These are phyloP conservation scores for Penicillium hesseltinei DNA, from an alignment of 2,329 filamentous ascomycete genomes.

Conservation along the genomic window DNA sequence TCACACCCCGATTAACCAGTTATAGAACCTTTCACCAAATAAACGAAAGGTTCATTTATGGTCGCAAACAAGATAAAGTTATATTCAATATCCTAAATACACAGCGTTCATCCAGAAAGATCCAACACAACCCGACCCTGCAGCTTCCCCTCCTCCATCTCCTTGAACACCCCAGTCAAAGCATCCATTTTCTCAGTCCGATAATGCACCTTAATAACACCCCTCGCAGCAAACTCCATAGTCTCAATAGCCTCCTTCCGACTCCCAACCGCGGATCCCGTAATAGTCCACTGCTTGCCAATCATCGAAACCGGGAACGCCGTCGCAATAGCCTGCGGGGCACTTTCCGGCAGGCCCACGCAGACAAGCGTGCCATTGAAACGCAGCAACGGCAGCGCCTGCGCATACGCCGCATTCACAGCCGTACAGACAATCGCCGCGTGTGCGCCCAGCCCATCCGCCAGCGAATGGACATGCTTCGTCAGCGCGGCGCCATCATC, in stretches of 20 bases:
- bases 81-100: not conserved
- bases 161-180: slow-evolving; percentile 45
- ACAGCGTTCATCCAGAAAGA: slow-evolving; percentile 24
- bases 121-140: slow-evolving; percentile 50
- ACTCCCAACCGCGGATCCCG: slow-evolving; percentile 52
- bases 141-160: slow-evolving; percentile 45
- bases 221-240: slow-evolving; percentile 47
- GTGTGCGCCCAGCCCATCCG: slow-evolving; percentile 49
- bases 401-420: slow-evolving; percentile 50
- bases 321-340: slow-evolving; percentile 44
- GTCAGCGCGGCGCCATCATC: slow-evolving; percentile 50
- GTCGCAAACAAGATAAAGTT: not conserved
- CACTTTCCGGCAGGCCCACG: slow-evolving; percentile 51
- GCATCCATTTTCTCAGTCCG: slow-evolving; percentile 48
- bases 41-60: rapidly evolving
- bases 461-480: slow-evolving; percentile 56
- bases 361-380: slow-evolving; percentile 53
- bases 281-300: slow-evolving; percentile 44
- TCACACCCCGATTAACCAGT: rapidly evolving
- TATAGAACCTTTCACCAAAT: not conserved
- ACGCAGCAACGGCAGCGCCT: slow-evolving; percentile 48
- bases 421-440: slow-evolving; percentile 58
- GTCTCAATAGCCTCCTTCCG: slow-evolving; percentile 50
- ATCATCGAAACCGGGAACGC: slow-evolving; percentile 46
- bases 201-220: slow-evolving; percentile 46